Evolutionary conservation across 2,329 filamentous ascomycete genomes (phyloP).

Genomic region (Colletotrichum tropicicola): DNA sequence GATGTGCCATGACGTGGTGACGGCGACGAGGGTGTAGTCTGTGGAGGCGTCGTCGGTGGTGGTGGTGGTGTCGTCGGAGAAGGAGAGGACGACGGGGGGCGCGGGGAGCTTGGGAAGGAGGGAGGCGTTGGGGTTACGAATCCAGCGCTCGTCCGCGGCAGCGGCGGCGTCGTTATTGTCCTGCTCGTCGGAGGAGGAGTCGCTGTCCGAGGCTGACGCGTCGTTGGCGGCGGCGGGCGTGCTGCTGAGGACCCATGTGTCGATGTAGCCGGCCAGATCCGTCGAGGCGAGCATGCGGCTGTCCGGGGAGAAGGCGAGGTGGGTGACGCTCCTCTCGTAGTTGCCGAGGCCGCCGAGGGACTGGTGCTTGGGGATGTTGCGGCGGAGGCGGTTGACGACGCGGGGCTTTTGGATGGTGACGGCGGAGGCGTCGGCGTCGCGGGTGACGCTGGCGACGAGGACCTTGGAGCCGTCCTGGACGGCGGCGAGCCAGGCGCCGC

Average conservation of each 20-base stretch:
- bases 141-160: constrained; percentile 72
- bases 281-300: constrained; percentile 81
- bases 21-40: constrained; percentile 61
- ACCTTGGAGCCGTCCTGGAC: constrained; percentile 70
- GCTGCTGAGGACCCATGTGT: constrained; percentile 77
- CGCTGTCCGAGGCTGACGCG: constrained; percentile 32
- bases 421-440: constrained; percentile 27
- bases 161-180: constrained; percentile 51
- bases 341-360: constrained; percentile 73
- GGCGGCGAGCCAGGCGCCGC: constrained; percentile 74
- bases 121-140: constrained; percentile 74
- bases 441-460: constrained; percentile 57
- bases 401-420: constrained; percentile 40
- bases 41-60: constrained; percentile 50
- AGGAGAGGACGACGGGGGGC: constrained; percentile 74
- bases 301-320: constrained; percentile 81
- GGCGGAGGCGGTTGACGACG: constrained; percentile 61
- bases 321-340: constrained; percentile 81
- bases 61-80: constrained; percentile 60
- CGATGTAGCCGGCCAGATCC: constrained; percentile 85
- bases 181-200: constrained; percentile 44
- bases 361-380: constrained; percentile 62
- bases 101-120: constrained; percentile 75
- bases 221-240: constrained; percentile 41
- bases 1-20: constrained; percentile 69